Evolutionary conservation across 352 stramenopile species (phyloP).

Genomic region (Globisporangium spiculum): DNA sequence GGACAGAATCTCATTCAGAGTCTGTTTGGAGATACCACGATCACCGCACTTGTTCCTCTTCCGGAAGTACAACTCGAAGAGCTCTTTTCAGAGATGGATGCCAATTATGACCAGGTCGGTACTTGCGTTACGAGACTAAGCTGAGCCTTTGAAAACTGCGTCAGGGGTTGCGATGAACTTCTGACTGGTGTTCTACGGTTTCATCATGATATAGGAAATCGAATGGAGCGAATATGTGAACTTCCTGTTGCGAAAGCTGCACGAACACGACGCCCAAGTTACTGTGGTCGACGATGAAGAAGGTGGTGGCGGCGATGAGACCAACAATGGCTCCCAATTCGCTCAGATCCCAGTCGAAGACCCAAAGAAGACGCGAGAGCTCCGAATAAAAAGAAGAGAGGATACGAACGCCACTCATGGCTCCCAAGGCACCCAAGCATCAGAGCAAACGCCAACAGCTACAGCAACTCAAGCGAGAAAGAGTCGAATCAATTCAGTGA

Average conservation of each 20-base stretch:
- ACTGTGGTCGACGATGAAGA: not conserved
- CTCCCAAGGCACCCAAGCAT: too few relatives aligned
- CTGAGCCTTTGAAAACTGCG: too few relatives aligned
- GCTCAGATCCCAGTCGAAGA: not conserved
- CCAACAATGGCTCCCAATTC: not conserved
- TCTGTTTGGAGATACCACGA: conserved; percentile 18
- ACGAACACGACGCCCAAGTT: not conserved
- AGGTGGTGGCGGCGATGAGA: not conserved
- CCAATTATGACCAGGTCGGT: conserved; percentile 44
- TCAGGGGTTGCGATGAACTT: too few relatives aligned
- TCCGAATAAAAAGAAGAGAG: conserved; percentile 30
- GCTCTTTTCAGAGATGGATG: conserved; percentile 52
- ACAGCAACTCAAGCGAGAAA: too few relatives aligned
- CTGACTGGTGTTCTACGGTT: not conserved
- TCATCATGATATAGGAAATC: conserved; percentile 26
- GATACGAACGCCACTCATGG: conserved; percentile 12
- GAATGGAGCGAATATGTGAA: conserved; percentile 61
- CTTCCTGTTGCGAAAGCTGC: conserved; percentile 34
- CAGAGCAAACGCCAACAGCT: not conserved
- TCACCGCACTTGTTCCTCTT: not conserved
- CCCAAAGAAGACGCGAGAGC: conserved; percentile 15
- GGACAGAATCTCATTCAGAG: conserved; percentile 40
- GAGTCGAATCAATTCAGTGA: not conserved
- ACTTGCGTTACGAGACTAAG: too few relatives aligned
- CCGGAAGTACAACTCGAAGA: conserved; percentile 20